Percentiles rank a stretch among this genome's conserved stretches.
phyloP scores from a whole-genome alignment of 805 yeast genomes.

The Candida nanaspora region DNA sequence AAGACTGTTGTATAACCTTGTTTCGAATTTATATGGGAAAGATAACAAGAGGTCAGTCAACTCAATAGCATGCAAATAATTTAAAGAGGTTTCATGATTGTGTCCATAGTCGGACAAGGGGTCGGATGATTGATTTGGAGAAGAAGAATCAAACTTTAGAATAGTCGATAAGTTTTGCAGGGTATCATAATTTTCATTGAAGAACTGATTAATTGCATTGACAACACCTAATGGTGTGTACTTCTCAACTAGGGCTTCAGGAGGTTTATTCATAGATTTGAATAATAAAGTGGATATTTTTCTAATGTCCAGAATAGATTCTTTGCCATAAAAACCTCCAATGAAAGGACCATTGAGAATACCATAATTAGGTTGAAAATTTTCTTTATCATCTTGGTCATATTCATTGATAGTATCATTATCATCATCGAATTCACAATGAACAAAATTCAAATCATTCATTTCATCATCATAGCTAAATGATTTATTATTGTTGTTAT shows the following conservation, averaged over 20 bases:
- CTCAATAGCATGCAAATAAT: background rate
- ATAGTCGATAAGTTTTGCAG: background rate
- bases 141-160: background rate
- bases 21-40: background rate
- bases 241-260: constrained; percentile 46
- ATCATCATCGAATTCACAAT: constrained; percentile 1
- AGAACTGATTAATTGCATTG: constrained; percentile 31
- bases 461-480: constrained; percentile 1
- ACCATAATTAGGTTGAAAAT: constrained; percentile 31
- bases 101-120: background rate
- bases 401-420: constrained; percentile 11
- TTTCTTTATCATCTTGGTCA: constrained; percentile 17
- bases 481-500: background rate
- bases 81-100: background rate
- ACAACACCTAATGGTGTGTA: constrained; percentile 46
- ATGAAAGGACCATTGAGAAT: constrained; percentile 39
- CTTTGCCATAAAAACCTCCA: constrained; percentile 36
- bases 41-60: background rate
- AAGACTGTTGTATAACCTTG: background rate
- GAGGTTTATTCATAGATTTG: constrained; percentile 35
- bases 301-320: constrained; percentile 32
- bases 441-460: constrained; percentile 9
- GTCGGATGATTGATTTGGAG: background rate
- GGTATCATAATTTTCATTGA: constrained; percentile 14
- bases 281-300: constrained; percentile 36